Conservation (phyloP, 306 rosid genomes). For the Benincasa hispida region DNA sequence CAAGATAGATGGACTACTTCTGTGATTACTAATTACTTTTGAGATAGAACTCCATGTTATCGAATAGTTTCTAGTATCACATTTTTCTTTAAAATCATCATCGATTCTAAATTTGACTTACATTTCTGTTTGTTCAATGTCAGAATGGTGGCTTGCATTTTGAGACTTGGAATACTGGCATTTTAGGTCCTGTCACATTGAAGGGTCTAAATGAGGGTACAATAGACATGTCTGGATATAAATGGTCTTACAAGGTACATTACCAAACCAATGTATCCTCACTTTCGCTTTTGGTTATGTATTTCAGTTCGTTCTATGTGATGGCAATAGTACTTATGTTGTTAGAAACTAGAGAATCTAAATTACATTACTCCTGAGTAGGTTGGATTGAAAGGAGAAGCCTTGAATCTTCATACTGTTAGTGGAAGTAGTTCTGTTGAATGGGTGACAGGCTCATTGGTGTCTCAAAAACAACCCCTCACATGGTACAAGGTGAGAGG, state of each 20-base stretch:
- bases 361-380: constrained; percentile 14
- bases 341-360: neutral
- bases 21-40: too few relatives aligned
- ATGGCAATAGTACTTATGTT: neutral
- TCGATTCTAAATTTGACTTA: neutral
- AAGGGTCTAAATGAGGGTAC: constrained; percentile 68
- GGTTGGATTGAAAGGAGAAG: constrained; percentile 80
- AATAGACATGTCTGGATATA: constrained; percentile 62
- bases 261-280: neutral
- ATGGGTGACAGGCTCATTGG: constrained; percentile 61
- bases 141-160: constrained; percentile 74
- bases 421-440: constrained; percentile 72
- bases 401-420: constrained; percentile 43
- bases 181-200: constrained; percentile 79
- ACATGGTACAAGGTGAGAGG: constrained; percentile 86
- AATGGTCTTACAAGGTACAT: constrained; percentile 86
- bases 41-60: too few relatives aligned
- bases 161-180: constrained; percentile 85
- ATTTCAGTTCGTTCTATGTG: neutral
- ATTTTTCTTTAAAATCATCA: constrained; percentile 11
- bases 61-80: neutral
- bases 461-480: constrained; percentile 45
- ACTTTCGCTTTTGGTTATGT: neutral
- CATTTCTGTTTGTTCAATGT: constrained; percentile 5
- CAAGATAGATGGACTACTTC: too few relatives aligned